Evolutionary conservation across 257 asterid species (phyloP).

Genomic region (Solanum lignicaule): DNA sequence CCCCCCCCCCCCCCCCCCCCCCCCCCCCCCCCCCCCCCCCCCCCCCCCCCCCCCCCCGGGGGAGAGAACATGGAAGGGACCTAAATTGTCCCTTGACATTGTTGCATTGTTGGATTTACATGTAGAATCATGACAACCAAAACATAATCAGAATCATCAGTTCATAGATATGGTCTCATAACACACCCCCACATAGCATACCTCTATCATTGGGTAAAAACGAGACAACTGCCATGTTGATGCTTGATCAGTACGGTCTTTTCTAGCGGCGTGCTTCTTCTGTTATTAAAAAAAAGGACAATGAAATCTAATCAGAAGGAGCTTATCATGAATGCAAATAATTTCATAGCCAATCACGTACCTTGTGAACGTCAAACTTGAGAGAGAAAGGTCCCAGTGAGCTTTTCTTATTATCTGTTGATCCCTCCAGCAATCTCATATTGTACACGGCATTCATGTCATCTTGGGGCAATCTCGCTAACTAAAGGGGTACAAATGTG

Average conservation of each 20-base stretch:
- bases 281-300: conserved; percentile 19
- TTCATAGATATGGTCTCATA: neutral
- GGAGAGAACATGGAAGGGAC: neutral
- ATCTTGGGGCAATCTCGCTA: conserved; percentile 75
- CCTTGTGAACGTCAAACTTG: conserved; percentile 92
- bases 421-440: conserved; percentile 83
- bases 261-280: conserved; percentile 84
- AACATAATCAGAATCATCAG: neutral
- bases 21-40: no score
- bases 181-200: conserved; percentile 7
- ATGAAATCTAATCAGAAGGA: conserved; percentile 4
- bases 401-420: conserved; percentile 64
- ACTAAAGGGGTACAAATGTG: conserved; percentile 24
- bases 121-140: neutral
- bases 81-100: neutral
- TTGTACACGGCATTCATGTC: conserved; percentile 86
- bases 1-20: no score
- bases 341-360: conserved; percentile 15
- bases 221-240: conserved; percentile 83
- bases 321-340: conserved; percentile 1
- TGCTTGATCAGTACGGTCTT: conserved; percentile 83
- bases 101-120: neutral
- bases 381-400: conserved; percentile 67
- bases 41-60: no score
- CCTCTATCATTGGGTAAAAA: conserved; percentile 95